phyloP scores from a whole-genome alignment of 2,329 filamentous ascomycete genomes.

The Tricladium varicosporioides region DNA sequence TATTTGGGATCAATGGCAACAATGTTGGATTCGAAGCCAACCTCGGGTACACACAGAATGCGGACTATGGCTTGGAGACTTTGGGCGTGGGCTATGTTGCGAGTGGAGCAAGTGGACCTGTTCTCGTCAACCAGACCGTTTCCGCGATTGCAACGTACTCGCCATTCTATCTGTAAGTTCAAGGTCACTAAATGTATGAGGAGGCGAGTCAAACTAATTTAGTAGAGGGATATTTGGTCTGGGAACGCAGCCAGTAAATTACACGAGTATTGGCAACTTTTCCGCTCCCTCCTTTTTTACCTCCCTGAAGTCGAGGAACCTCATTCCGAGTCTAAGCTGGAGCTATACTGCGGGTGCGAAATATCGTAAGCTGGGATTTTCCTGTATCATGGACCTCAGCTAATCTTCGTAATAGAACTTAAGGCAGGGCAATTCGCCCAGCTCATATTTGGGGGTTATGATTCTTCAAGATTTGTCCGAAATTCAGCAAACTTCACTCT shows the following conservation, averaged over 20 bases:
- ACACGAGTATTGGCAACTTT: slow-evolving; percentile 12
- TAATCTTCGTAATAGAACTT: slow-evolving; percentile 10
- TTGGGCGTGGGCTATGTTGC: slow-evolving; percentile 11
- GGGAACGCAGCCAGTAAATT: slow-evolving; percentile 22
- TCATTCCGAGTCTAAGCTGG: slow-evolving; percentile 42
- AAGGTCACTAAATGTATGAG: not conserved
- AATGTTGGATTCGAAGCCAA: slow-evolving; percentile 21
- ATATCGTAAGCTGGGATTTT: slow-evolving; percentile 32
- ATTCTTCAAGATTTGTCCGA: slow-evolving; percentile 39
- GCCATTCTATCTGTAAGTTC: slow-evolving; percentile 9
- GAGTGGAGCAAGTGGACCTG: slow-evolving; percentile 17
- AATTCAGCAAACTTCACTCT: slow-evolving; percentile 39
- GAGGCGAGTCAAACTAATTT: not conserved
- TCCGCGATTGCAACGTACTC: not conserved
- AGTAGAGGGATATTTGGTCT: slow-evolving; percentile 24
- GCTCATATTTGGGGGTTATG: slow-evolving; percentile 37
- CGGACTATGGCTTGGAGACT: slow-evolving; percentile 15
- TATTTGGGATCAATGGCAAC: slow-evolving; percentile 33
- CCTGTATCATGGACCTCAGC: not conserved
- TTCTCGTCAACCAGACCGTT: slow-evolving; percentile 13
- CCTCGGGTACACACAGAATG: slow-evolving; percentile 33
- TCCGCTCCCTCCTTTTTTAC: slow-evolving; percentile 33
- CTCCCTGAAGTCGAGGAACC: slow-evolving; percentile 36
- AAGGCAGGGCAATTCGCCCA: slow-evolving; percentile 14
- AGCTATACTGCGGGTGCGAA: slow-evolving; percentile 42